These are phyloP conservation scores for Cadophora luteo-olivacea DNA, from an alignment of 2,329 filamentous ascomycete species.

Conservation along the genomic window DNA sequence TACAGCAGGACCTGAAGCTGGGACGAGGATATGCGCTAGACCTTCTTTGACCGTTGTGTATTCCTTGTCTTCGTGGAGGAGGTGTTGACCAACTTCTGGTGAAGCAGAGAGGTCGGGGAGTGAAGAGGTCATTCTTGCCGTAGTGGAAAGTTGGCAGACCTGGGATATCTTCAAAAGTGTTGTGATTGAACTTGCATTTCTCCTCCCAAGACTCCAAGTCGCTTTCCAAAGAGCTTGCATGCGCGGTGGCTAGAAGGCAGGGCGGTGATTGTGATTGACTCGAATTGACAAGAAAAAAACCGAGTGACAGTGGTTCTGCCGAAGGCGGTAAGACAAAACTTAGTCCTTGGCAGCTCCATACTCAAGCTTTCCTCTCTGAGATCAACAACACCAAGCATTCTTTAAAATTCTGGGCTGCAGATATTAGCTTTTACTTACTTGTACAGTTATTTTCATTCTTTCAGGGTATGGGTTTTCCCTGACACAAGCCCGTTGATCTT, in stretches of 20 bases:
- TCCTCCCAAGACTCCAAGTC: slow-evolving; percentile 8
- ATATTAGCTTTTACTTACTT: background rate
- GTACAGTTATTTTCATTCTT: no score
- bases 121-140: slow-evolving; percentile 17
- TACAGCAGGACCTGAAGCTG: slow-evolving; percentile 55
- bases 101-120: slow-evolving; percentile 39
- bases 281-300: background rate
- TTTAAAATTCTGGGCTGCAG: background rate
- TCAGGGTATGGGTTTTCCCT: no score
- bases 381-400: slow-evolving; percentile 15
- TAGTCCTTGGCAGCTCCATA: background rate
- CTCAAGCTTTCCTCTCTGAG: slow-evolving; percentile 10
- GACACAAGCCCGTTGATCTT: no score
- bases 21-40: slow-evolving; percentile 70
- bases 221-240: slow-evolving; percentile 8
- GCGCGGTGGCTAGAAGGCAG: background rate
- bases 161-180: background rate
- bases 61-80: slow-evolving; percentile 54
- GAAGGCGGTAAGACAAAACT: background rate
- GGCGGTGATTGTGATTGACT: background rate
- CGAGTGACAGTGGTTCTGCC: background rate
- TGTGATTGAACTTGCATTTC: background rate
- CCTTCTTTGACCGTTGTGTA: slow-evolving; percentile 72
- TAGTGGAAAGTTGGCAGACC: slow-evolving; percentile 12
- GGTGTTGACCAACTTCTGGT: slow-evolving; percentile 42